phyloP scores from a whole-genome alignment of 805 yeast genomes.

The Debaryomyces prosopidis region DNA sequence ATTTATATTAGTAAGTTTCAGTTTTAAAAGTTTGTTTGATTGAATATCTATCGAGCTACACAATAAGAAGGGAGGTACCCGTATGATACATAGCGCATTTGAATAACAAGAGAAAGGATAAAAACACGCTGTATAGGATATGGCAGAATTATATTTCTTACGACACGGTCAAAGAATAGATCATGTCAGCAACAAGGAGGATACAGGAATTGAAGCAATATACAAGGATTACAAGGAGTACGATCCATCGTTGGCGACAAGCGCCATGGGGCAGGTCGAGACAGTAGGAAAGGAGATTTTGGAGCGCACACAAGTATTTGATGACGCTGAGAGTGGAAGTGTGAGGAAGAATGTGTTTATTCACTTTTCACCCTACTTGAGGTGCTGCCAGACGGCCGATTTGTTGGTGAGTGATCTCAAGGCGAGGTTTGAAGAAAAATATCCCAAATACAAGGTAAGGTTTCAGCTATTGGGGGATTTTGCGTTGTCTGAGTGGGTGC shows the following conservation, averaged over 20 bases:
- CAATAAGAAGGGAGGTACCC: no score
- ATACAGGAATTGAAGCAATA: slow-evolving; percentile 26
- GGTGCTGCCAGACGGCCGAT: slow-evolving; percentile 48
- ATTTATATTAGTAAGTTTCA: no score
- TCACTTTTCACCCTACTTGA: slow-evolving; percentile 44
- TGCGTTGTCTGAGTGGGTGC: slow-evolving; percentile 48
- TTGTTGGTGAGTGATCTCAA: slow-evolving; percentile 31
- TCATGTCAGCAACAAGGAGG: slow-evolving; percentile 25
- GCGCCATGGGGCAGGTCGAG: slow-evolving; percentile 27
- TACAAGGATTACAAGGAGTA: slow-evolving; percentile 27
- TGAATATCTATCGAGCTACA: no score
- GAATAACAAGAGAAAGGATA: not conserved
- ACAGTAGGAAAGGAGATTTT: slow-evolving; percentile 30
- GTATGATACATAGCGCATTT: no score
- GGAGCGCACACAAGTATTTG: slow-evolving; percentile 20
- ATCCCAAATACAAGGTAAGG: slow-evolving; percentile 30
- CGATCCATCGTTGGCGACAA: slow-evolving; percentile 38
- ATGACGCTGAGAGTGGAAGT: slow-evolving; percentile 9
- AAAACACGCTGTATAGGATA: slow-evolving; percentile 6
- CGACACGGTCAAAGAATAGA: slow-evolving; percentile 46
- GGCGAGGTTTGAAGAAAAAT: slow-evolving; percentile 17
- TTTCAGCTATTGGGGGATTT: slow-evolving; percentile 44
- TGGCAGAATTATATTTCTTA: slow-evolving; percentile 44
- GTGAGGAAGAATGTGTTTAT: slow-evolving; percentile 34
- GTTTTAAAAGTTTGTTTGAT: no score